Percentiles rank a stretch among this genome's conserved stretches.
Conservation (phyloP, 129 eudicot genomes). For the Lonicera japonica region DNA sequence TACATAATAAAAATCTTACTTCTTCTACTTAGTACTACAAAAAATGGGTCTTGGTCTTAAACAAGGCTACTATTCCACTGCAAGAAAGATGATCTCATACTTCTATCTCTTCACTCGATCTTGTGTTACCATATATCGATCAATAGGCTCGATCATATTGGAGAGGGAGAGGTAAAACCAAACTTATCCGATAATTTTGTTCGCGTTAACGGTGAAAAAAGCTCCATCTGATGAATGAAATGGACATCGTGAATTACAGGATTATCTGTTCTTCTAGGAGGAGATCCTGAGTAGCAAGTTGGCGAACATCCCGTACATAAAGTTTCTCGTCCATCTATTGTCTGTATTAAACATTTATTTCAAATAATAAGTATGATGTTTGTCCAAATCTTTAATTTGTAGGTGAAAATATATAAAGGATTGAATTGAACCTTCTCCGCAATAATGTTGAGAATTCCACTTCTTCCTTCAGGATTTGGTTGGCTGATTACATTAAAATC, state of each 20-base stretch:
- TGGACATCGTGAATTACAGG: slow-evolving; percentile 70
- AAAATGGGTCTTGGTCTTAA: slow-evolving; percentile 9
- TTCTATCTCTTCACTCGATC: not conserved
- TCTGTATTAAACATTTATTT: slow-evolving; percentile 8
- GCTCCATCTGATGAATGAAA: slow-evolving; percentile 49
- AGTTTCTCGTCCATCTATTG: slow-evolving; percentile 29
- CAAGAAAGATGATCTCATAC: not conserved
- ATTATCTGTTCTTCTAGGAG: slow-evolving; percentile 55
- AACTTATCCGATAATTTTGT: slow-evolving; percentile 23
- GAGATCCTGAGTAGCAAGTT: slow-evolving; percentile 46
- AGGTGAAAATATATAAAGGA: not conserved
- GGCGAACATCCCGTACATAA: slow-evolving; percentile 31
- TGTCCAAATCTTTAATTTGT: not conserved
- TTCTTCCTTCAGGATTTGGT: slow-evolving; percentile 36
- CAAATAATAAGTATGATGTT: not conserved
- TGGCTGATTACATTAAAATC: slow-evolving; percentile 27
- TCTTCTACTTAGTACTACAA: slow-evolving; percentile 11
- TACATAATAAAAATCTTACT: not conserved
- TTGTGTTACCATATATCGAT: not conserved
- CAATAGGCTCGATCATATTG: slow-evolving; percentile 13
- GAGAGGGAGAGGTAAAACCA: slow-evolving; percentile 26
- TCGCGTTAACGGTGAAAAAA: slow-evolving; percentile 26
- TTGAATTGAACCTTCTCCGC: slow-evolving; percentile 37
- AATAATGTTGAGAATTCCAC: slow-evolving; percentile 44
- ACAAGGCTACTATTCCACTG: not conserved